These are phyloP conservation scores for Daldinia decipiens DNA, from an alignment of 495 filamentous ascomycete genomes.

Conservation along the genomic window DNA sequence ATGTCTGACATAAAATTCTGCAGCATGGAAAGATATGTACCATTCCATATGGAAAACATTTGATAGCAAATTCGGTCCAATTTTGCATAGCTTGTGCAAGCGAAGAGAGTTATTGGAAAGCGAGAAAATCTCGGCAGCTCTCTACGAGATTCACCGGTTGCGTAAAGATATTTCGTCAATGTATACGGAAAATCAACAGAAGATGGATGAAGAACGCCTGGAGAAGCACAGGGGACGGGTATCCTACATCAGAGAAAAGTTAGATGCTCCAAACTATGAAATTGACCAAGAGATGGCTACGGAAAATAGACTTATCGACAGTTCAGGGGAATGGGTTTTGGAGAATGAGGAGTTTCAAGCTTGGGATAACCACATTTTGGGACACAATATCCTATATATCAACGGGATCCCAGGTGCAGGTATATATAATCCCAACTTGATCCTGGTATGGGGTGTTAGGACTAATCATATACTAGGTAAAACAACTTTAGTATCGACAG, in stretches of 20 bases:
- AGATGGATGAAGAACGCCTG: background rate
- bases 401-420: background rate
- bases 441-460: background rate
- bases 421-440: background rate
- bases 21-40: background rate
- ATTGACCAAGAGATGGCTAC: background rate
- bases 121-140: background rate
- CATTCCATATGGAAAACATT: background rate
- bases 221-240: background rate
- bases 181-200: background rate
- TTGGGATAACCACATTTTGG: background rate
- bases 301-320: background rate
- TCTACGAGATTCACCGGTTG: background rate
- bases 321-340: background rate
- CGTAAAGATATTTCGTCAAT: background rate
- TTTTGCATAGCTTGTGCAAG: background rate
- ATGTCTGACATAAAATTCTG: background rate
- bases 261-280: background rate
- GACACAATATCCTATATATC: background rate
- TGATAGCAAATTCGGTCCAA: background rate
- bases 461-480: background rate
- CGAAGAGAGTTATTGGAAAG: background rate
- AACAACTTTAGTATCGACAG: background rate
- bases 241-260: background rate
- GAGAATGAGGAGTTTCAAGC: background rate